These are phyloP conservation scores for Arthromyces matolae DNA, from an alignment of 768 basidiomycete genomes.

Conservation along the genomic window DNA sequence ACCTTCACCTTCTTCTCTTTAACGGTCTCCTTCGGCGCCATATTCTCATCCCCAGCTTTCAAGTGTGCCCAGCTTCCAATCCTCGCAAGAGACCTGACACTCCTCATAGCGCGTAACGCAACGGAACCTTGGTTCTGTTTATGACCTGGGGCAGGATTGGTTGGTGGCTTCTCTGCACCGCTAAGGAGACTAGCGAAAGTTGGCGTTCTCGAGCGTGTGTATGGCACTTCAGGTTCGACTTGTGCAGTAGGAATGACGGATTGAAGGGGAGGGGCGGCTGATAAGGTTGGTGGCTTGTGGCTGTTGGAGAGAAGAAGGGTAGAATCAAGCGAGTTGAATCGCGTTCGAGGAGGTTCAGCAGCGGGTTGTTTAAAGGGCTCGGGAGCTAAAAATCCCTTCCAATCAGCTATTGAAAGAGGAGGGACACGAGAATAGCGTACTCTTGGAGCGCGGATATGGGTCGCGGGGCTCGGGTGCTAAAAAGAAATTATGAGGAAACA, in stretches of 20 bases:
- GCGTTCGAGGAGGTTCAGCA: slow-evolving; percentile 36
- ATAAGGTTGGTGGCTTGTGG: slow-evolving; percentile 29
- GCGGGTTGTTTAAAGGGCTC: slow-evolving; percentile 35
- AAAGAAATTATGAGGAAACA: neutral
- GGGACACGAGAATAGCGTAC: slow-evolving; percentile 31
- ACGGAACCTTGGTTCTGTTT: slow-evolving; percentile 50
- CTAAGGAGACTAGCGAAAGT: slow-evolving; percentile 15
- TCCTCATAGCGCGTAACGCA: slow-evolving; percentile 74
- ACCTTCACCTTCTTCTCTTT: slow-evolving; percentile 25
- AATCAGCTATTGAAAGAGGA: neutral
- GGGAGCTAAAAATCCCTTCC: slow-evolving; percentile 33
- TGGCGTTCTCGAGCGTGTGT: slow-evolving; percentile 35
- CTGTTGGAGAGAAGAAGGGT: slow-evolving; percentile 29
- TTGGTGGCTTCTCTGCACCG: neutral
- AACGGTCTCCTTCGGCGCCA: slow-evolving; percentile 13
- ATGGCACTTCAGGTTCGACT: slow-evolving; percentile 18
- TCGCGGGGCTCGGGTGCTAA: slow-evolving; percentile 37
- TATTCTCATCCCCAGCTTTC: slow-evolving; percentile 31
- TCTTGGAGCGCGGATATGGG: slow-evolving; percentile 35
- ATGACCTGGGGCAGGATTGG: neutral
- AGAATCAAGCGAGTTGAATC: slow-evolving; percentile 64
- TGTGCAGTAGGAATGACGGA: neutral
- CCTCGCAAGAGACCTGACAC: slow-evolving; percentile 66
- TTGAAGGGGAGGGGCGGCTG: neutral
- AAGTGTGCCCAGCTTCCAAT: slow-evolving; percentile 72